Conservation (phyloP, 495 filamentous ascomycete genomes). For the Wilcoxina mikolae region DNA sequence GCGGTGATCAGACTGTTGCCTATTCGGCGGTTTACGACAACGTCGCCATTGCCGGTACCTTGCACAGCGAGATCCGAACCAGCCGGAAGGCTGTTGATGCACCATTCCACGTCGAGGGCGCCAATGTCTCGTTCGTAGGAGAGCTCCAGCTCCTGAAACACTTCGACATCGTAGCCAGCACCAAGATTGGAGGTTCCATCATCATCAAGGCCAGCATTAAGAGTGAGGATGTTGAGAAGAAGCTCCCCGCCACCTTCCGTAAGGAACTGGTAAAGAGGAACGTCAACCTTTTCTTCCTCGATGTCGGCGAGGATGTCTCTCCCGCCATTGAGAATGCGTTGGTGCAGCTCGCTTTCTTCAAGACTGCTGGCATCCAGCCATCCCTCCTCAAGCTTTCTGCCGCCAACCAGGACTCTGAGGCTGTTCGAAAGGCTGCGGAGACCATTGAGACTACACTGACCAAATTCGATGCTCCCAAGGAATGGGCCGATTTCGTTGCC, state of each 20-base stretch:
- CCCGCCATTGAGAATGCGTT: constrained; percentile 46
- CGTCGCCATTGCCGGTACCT: constrained; percentile 65
- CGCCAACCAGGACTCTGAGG: constrained; percentile 18
- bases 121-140: constrained; percentile 64
- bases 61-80: constrained; percentile 73
- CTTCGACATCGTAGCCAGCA: constrained; percentile 52
- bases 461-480: constrained; percentile 56
- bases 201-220: constrained; percentile 64
- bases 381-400: constrained; percentile 43
- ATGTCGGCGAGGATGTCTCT: constrained; percentile 42
- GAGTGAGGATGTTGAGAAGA: constrained; percentile 82
- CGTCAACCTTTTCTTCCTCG: constrained; percentile 56
- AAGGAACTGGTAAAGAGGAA: constrained; percentile 52
- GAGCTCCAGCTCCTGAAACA: constrained; percentile 63
- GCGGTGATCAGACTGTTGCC: constrained; percentile 63
- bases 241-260: constrained; percentile 50
- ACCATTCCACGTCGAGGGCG: constrained; percentile 60
- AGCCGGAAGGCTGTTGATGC: constrained; percentile 71
- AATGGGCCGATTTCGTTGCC: constrained; percentile 56
- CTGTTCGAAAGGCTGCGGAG: constrained; percentile 44
- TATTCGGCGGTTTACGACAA: constrained; percentile 68
- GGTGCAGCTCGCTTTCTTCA: constrained; percentile 62
- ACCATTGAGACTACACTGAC: constrained; percentile 56
- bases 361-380: constrained; percentile 37
- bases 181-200: constrained; percentile 57